Evolutionary conservation across 164 flowering plant genomes (phyloP).

Genomic region (Euptelea pleiosperma): DNA sequence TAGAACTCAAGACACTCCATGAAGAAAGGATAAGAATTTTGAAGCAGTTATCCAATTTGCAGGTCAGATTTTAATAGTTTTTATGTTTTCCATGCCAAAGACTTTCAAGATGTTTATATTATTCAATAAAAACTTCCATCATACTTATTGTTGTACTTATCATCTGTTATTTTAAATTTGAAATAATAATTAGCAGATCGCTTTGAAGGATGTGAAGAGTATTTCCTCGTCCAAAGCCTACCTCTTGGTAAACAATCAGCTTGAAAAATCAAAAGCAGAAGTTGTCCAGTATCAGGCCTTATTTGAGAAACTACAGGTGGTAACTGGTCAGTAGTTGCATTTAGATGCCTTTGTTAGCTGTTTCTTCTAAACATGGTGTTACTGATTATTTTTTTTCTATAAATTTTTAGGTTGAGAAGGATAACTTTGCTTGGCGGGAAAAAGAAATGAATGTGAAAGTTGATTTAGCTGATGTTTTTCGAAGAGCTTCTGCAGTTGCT

Average conservation of each 20-base stretch:
- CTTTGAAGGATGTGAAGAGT: conserved; percentile 60
- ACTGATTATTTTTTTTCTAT: conserved; percentile 15
- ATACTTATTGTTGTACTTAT: not conserved
- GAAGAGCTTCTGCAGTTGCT: conserved; percentile 50
- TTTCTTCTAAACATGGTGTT: conserved; percentile 14
- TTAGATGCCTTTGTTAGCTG: conserved; percentile 20
- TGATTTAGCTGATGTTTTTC: conserved; percentile 68
- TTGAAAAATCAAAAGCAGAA: conserved; percentile 75
- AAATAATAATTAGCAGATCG: conserved; percentile 48
- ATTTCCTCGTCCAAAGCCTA: conserved; percentile 60
- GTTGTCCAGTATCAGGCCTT: conserved; percentile 49
- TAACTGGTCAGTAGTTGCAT: conserved; percentile 51
- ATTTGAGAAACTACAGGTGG: conserved; percentile 92
- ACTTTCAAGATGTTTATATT: not conserved
- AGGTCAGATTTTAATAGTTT: conserved; percentile 41
- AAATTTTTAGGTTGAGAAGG: conserved; percentile 69
- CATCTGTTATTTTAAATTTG: not conserved
- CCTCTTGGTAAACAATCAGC: conserved; percentile 52
- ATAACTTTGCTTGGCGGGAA: conserved; percentile 71
- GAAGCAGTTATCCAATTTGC: conserved; percentile 49
- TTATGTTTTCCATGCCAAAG: not conserved
- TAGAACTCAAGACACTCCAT: conserved; percentile 61
- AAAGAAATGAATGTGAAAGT: conserved; percentile 57
- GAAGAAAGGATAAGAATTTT: conserved; percentile 64
- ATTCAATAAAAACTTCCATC: not conserved